Evolutionary conservation across 768 basidiomycete genomes (phyloP), one percentile per base, ranked within the genome.

Genomic region (Naganishia antarctica): DNA sequence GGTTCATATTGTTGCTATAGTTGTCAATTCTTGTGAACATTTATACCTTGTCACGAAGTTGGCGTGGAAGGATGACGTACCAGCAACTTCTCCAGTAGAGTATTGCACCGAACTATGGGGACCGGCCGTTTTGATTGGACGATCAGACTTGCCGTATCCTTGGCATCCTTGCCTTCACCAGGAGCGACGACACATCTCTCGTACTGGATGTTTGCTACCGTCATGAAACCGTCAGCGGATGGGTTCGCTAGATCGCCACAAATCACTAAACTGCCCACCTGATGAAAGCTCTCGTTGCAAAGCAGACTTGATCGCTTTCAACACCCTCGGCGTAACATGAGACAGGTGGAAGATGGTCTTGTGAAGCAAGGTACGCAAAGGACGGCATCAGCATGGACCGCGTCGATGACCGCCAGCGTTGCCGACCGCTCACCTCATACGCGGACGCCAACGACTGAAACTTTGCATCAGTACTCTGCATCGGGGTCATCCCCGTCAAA

Each of bases 361-460:
- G 18, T 18, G 31, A 49, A 4, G 47, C 25, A 7, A 34, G 21
- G 29, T 4, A 23, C 5, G 25, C 32, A 53, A 31, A 5, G 7
- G 8, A 4, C 12, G 29, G 31, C 28, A 49, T 8, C 25, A 29
- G 50, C n/a, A n/a, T n/a, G n/a, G n/a, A n/a, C n/a, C n/a, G n/a
- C n/a, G n/a, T n/a, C n/a, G n/a, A n/a, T n/a, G n/a, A n/a, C n/a
- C n/a, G n/a, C n/a, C n/a, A n/a, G n/a, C n/a, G n/a, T n/a, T n/a
- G n/a, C n/a, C n/a, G n/a, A n/a, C n/a, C n/a, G 25, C 50, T 21
- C 50, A 53, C 50, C 34, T 53, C 50, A n/a, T 37, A 53, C 4
- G 34, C 50, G 9, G 50, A 53, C 32, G 31, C 34, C 32, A 53
- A 21, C n/a, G 31, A 34, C 34, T 53, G 50, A 37, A 34, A 53